phyloP scores from a whole-genome alignment of 164 flowering plant species.

The Chimonanthus praecox region DNA sequence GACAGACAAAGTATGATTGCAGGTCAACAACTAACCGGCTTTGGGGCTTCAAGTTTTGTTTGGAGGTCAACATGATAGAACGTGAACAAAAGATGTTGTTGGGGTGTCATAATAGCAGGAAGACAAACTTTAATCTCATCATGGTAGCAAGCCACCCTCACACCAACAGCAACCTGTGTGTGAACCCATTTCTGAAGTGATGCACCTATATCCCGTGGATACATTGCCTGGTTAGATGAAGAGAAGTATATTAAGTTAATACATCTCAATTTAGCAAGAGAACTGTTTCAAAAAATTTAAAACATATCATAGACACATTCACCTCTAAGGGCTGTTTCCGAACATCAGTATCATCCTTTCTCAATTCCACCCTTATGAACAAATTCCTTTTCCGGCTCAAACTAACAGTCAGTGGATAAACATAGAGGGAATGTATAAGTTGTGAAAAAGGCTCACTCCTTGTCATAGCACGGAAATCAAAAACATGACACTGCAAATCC shows the following conservation, averaged over 20 bases:
- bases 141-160: conserved; percentile 83
- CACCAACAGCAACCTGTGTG: conserved; percentile 93
- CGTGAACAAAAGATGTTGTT: conserved; percentile 87
- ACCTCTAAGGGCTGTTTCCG: conserved; percentile 94
- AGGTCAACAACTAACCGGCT: conserved; percentile 53
- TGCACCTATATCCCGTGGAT: conserved; percentile 66
- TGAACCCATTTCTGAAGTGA: conserved; percentile 78
- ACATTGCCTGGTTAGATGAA: conserved; percentile 54
- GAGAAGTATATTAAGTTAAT: conserved; percentile 8
- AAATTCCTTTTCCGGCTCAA: conserved; percentile 92
- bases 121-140: conserved; percentile 89
- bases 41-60: conserved; percentile 93
- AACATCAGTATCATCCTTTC: conserved; percentile 79
- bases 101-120: conserved; percentile 79
- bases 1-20: background rate
- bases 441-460: conserved; percentile 95
- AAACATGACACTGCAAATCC: conserved; percentile 75
- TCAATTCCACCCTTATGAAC: conserved; percentile 78
- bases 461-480: conserved; percentile 84
- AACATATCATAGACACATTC: background rate
- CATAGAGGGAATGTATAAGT: conserved; percentile 89
- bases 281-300: background rate
- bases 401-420: conserved; percentile 78
- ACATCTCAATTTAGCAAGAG: background rate
- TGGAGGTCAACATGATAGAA: conserved; percentile 94